Evolutionary conservation across 2,329 filamentous ascomycete genomes (phyloP).

Genomic region (Fusarium foetens): DNA sequence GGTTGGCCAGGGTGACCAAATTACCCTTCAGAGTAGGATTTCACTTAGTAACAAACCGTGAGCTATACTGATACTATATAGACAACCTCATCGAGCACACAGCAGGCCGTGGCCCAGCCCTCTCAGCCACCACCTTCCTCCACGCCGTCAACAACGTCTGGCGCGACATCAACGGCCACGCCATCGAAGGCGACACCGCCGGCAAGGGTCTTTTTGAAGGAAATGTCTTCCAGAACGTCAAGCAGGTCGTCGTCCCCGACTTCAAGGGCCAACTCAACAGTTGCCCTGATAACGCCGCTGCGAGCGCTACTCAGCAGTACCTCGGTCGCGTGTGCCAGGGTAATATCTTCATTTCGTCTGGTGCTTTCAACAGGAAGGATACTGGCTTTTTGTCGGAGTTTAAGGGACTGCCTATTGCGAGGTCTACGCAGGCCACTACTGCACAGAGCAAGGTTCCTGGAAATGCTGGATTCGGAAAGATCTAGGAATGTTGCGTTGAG

Average conservation of each 20-base stretch:
- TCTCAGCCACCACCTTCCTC: slow-evolving; percentile 44
- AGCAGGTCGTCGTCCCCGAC: slow-evolving; percentile 27
- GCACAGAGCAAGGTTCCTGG: slow-evolving; percentile 6
- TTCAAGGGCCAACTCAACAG: slow-evolving; percentile 43
- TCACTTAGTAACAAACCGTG: too few species aligned
- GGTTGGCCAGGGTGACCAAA: slow-evolving; percentile 23
- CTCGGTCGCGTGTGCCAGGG: slow-evolving; percentile 25
- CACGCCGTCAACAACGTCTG: slow-evolving; percentile 48
- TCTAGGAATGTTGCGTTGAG: not conserved
- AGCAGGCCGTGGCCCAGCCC: slow-evolving; percentile 44
- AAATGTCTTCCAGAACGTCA: slow-evolving; percentile 41
- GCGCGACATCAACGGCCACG: slow-evolving; percentile 42
- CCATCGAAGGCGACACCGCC: slow-evolving; percentile 40
- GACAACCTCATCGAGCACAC: slow-evolving; percentile 28
- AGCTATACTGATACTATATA: not conserved
- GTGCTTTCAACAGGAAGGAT: slow-evolving; percentile 15
- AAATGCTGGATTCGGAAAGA: slow-evolving; percentile 11
- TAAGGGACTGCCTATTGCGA: slow-evolving; percentile 10
- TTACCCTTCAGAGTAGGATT: slow-evolving; percentile 12
- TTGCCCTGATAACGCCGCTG: slow-evolving; percentile 31
- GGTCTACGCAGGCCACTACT: not conserved
- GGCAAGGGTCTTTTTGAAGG: slow-evolving; percentile 45
- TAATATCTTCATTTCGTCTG: slow-evolving; percentile 19
- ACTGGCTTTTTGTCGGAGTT: slow-evolving; percentile 33
- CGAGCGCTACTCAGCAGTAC: slow-evolving; percentile 18